These are phyloP conservation scores for Carex arenaria DNA, from an alignment of 202 grass and related monocot species.

Conservation along the genomic window DNA sequence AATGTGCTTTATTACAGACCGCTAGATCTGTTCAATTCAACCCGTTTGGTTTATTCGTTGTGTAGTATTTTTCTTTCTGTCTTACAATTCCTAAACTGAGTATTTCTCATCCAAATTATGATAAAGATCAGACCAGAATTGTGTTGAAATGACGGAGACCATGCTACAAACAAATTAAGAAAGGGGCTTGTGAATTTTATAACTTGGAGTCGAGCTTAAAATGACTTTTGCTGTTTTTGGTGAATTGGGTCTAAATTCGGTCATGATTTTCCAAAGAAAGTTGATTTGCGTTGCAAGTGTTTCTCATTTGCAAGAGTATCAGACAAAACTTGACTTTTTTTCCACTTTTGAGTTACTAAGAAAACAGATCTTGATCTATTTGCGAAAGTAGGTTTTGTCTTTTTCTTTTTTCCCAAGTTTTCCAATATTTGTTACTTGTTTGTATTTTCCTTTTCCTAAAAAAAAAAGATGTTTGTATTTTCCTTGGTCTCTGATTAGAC, in stretches of 20 bases:
- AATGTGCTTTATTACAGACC: background rate
- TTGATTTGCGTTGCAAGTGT: background rate
- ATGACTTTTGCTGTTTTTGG: background rate
- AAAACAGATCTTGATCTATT: conserved; percentile 14
- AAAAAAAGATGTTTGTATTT: background rate
- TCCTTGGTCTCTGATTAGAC: background rate
- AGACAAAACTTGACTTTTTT: background rate
- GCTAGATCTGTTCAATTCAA: conserved; percentile 12
- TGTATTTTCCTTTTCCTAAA: no score
- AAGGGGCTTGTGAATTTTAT: background rate
- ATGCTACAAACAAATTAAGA: background rate
- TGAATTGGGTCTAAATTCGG: background rate
- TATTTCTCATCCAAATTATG: background rate
- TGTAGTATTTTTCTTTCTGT: background rate
- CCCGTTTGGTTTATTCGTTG: background rate
- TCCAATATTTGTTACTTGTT: background rate
- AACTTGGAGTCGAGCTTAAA: background rate
- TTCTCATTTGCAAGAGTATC: background rate
- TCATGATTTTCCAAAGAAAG: background rate
- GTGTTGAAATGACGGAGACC: background rate
- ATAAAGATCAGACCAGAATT: background rate
- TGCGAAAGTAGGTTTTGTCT: background rate
- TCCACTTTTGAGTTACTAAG: background rate
- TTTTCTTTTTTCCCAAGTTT: background rate
- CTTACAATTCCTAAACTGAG: background rate